Conservation (phyloP, 257 asterid species). For the Voacanga thouarsii region DNA sequence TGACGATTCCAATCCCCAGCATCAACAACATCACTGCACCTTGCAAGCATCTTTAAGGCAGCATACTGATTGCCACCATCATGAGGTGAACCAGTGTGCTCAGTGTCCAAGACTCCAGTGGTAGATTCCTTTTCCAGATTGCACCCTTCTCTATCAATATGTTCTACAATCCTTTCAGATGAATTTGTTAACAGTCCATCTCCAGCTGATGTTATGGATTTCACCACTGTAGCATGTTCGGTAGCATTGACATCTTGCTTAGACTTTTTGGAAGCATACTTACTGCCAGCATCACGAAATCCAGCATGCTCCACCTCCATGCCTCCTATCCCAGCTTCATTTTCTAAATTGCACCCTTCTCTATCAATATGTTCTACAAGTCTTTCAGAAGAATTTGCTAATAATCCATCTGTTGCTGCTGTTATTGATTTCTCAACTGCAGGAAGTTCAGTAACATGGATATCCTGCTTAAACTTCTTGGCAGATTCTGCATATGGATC, state of each 20-base stretch:
- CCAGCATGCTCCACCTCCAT: slow-evolving; percentile 14
- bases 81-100: slow-evolving; percentile 17
- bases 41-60: slow-evolving; percentile 20
- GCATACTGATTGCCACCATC: slow-evolving; percentile 15
- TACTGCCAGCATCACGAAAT: slow-evolving; percentile 16
- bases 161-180: slow-evolving; percentile 16
- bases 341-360: slow-evolving; percentile 25
- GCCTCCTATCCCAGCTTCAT: slow-evolving; percentile 22
- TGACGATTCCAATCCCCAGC: slow-evolving; percentile 24
- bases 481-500: slow-evolving; percentile 25
- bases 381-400: slow-evolving; percentile 19
- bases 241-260: slow-evolving; percentile 31
- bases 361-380: slow-evolving; percentile 15
- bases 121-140: slow-evolving; percentile 20
- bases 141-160: slow-evolving; percentile 23
- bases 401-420: neutral
- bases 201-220: slow-evolving; percentile 8
- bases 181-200: slow-evolving; percentile 14
- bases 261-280: slow-evolving; percentile 32
- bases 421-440: slow-evolving; percentile 17
- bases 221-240: slow-evolving; percentile 18
- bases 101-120: slow-evolving; percentile 6
- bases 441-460: slow-evolving; percentile 10
- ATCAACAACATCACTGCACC: slow-evolving; percentile 16
- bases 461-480: slow-evolving; percentile 44